Percentiles rank a stretch among this genome's conserved stretches.
Conservation (phyloP, 2,329 filamentous ascomycete genomes). For the Chaetomium sp. region DNA sequence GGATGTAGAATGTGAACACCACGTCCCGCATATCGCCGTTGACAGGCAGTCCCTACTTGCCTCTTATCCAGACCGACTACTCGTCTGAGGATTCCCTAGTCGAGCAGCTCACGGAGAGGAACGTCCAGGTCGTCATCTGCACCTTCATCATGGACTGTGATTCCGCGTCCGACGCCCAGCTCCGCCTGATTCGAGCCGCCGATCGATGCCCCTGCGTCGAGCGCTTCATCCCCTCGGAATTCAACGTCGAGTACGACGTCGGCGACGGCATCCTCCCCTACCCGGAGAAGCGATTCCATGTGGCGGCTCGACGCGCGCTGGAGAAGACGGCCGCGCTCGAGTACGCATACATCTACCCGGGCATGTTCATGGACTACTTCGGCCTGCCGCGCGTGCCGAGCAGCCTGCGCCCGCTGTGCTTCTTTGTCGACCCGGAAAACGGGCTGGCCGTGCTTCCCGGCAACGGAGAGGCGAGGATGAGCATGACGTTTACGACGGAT, state of each 20-base stretch:
- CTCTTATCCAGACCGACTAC: slow-evolving; percentile 1
- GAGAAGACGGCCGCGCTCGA: background rate
- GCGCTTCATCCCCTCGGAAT: slow-evolving; percentile 1
- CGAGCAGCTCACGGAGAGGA: background rate
- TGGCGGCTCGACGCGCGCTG: background rate
- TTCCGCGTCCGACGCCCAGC: background rate
- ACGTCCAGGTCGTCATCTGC: background rate
- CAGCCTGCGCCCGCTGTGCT: background rate
- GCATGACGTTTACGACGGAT: background rate
- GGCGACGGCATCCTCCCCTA: background rate
- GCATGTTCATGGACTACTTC: slow-evolving; percentile 3
- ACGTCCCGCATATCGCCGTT: slow-evolving; percentile 1
- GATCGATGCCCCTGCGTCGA: background rate
- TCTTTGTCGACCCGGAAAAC: slow-evolving; percentile 1
- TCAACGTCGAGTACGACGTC: slow-evolving; percentile 1
- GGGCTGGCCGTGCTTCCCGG: background rate
- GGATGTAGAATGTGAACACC: slow-evolving; percentile 1
- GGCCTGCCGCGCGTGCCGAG: background rate
- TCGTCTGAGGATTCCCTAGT: background rate
- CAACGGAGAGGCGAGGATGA: background rate
- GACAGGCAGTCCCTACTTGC: background rate
- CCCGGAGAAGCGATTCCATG: background rate
- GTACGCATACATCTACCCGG: slow-evolving; percentile 2
- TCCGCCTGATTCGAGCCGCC: background rate
- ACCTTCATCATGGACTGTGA: slow-evolving; percentile 3